Conservation (phyloP, 192 early-diverging fungal genomes). For the Geosiphon pyriformis region DNA sequence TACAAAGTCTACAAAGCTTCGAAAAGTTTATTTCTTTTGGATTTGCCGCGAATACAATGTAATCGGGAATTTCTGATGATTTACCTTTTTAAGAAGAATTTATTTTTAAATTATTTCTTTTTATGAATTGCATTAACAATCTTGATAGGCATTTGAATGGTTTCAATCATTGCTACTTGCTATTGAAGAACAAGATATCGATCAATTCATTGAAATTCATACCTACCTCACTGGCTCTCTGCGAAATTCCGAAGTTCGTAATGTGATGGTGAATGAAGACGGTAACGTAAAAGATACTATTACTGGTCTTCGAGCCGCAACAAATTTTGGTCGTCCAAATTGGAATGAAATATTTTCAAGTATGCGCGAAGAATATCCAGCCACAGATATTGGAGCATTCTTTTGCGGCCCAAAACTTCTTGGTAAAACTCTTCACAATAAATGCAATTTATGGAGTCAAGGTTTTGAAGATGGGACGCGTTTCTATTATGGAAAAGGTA, state of each 20-base stretch:
- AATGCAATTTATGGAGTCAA: slow-evolving; percentile 32
- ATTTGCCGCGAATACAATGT: slow-evolving; percentile 60
- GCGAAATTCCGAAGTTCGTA: slow-evolving; percentile 55
- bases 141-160: slow-evolving; percentile 61
- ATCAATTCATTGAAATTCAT: slow-evolving; percentile 60
- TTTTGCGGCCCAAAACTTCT: slow-evolving; percentile 73
- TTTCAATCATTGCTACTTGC: slow-evolving; percentile 72
- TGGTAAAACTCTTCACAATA: slow-evolving; percentile 35
- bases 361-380: slow-evolving; percentile 39
- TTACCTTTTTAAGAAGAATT: slow-evolving; percentile 9
- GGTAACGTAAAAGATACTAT: slow-evolving; percentile 42
- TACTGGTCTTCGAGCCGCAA: slow-evolving; percentile 40
- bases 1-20: slow-evolving; percentile 44
- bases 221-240: slow-evolving; percentile 67
- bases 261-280: slow-evolving; percentile 52
- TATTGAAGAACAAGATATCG: slow-evolving; percentile 55
- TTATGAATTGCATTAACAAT: neutral
- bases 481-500: slow-evolving; percentile 26
- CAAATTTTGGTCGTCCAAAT: slow-evolving; percentile 45
- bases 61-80: neutral
- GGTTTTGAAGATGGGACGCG: slow-evolving; percentile 23
- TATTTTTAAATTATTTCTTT: neutral
- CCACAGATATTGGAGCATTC: slow-evolving; percentile 67
- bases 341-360: slow-evolving; percentile 41
- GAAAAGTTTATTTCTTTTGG: slow-evolving; percentile 80